Conservation (phyloP, 2,329 filamentous ascomycete genomes). For the Berkeleyomyces rouxiae region DNA sequence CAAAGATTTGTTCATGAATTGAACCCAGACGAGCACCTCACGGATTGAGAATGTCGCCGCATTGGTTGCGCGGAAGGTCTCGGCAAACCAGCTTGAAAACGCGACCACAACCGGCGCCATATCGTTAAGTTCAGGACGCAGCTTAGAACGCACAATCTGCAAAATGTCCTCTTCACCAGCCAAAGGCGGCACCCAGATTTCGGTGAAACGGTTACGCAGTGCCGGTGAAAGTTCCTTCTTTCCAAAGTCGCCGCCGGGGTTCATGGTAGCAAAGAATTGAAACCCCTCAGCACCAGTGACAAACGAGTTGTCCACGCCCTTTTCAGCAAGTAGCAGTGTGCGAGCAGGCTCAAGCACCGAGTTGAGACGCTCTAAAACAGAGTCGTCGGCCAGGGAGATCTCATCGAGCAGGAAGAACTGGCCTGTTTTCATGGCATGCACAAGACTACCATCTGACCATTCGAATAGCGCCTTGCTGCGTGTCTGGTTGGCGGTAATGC, state of each 20-base stretch:
- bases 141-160: conserved; percentile 68
- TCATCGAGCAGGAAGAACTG: conserved; percentile 91
- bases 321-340: conserved; percentile 80
- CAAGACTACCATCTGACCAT: conserved; percentile 87
- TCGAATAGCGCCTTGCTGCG: conserved; percentile 80
- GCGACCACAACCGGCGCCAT: conserved; percentile 57
- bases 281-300: conserved; percentile 64
- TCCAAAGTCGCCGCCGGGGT: conserved; percentile 93
- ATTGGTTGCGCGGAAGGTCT: conserved; percentile 42
- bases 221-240: conserved; percentile 95
- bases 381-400: conserved; percentile 94
- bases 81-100: conserved; percentile 88
- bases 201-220: conserved; percentile 87
- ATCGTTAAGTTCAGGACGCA: conserved; percentile 36
- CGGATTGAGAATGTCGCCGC: conserved; percentile 55
- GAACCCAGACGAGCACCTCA: conserved; percentile 83
- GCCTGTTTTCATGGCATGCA: conserved; percentile 81
- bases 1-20: conserved; percentile 67
- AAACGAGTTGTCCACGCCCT: conserved; percentile 69
- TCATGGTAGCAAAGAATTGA: conserved; percentile 98
- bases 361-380: conserved; percentile 87
- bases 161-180: conserved; percentile 73
- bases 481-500: conserved; percentile 31
- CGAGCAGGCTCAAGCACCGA: conserved; percentile 84
- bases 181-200: conserved; percentile 91